Percentiles rank a stretch among this genome's conserved stretches.
phyloP scores from a whole-genome alignment of 768 basidiomycete genomes.

The Naematelia encephala region DNA sequence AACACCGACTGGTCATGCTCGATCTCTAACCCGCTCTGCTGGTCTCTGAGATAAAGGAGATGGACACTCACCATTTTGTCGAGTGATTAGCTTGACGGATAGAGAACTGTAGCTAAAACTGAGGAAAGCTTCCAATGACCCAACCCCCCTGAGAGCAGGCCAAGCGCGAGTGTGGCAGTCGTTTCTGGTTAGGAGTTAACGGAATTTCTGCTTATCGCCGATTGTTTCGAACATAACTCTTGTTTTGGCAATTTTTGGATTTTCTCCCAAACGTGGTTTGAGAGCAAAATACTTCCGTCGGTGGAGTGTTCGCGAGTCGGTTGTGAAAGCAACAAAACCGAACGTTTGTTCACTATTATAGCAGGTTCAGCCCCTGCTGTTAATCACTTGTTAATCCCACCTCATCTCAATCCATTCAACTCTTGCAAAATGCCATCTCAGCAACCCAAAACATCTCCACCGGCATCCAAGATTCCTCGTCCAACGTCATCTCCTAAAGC shows the following conservation, averaged over 20 bases:
- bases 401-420: no score
- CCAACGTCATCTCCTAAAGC: slow-evolving; percentile 1
- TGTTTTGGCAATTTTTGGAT: no score
- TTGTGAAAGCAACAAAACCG: no score
- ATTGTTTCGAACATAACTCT: no score
- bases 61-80: slow-evolving; percentile 36
- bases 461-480: slow-evolving; percentile 6
- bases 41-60: neutral
- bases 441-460: neutral
- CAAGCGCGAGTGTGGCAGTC: slow-evolving; percentile 1
- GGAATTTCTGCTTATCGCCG: slow-evolving; percentile 16
- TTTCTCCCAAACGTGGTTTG: no score
- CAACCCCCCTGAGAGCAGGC: neutral
- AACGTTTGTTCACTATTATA: no score
- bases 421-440: neutral
- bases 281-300: no score
- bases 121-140: slow-evolving; percentile 1
- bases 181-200: neutral
- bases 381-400: no score
- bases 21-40: slow-evolving; percentile 4
- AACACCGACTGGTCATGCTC: neutral
- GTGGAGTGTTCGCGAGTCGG: no score
- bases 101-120: neutral
- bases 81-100: slow-evolving; percentile 21
- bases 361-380: no score